Evolutionary conservation across 2,329 filamentous ascomycete species (phyloP).

Genomic region (Alternaria arborescens): DNA sequence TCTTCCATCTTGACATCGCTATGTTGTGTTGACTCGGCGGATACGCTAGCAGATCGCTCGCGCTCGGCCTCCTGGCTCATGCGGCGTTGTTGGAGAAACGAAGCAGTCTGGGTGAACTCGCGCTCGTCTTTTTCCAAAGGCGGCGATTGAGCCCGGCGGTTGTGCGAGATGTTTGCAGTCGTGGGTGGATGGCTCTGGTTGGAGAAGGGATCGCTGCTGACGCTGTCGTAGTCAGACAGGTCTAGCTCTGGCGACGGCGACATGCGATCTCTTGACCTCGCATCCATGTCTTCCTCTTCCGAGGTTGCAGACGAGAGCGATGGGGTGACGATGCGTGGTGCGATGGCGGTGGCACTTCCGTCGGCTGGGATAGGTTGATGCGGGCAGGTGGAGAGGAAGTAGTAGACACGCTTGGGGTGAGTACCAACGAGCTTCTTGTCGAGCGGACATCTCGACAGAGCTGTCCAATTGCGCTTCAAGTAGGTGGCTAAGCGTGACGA

Average conservation of each 20-base stretch:
- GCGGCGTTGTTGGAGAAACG: constrained; percentile 73
- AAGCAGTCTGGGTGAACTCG: constrained; percentile 95
- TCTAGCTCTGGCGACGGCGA: constrained; percentile 95
- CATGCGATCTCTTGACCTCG: constrained; percentile 68
- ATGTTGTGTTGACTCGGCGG: constrained; percentile 44
- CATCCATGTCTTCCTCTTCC: constrained; percentile 70
- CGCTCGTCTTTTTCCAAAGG: constrained; percentile 93
- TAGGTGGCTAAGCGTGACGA: constrained; percentile 90
- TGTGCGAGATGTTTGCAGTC: constrained; percentile 61
- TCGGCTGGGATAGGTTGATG: constrained; percentile 82
- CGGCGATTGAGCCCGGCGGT: constrained; percentile 79
- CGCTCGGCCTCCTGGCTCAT: constrained; percentile 54
- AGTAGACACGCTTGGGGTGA: constrained; percentile 94
- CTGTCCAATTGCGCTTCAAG: constrained; percentile 84
- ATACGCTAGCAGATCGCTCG: constrained; percentile 51
- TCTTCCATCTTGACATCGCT: constrained; percentile 49
- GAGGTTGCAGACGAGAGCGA: constrained; percentile 83
- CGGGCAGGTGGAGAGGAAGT: constrained; percentile 89
- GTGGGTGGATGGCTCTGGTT: constrained; percentile 54
- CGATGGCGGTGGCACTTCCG: constrained; percentile 59
- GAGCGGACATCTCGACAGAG: constrained; percentile 81
- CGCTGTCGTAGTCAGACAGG: constrained; percentile 84
- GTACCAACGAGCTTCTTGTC: constrained; percentile 92
- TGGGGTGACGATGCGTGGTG: constrained; percentile 77
- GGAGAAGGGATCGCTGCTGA: constrained; percentile 68